Percentiles rank a stretch among this genome's conserved stretches.
These are phyloP conservation scores for Hanseniaspora singularis DNA, from an alignment of 805 yeast genomes.

Conservation along the genomic window DNA sequence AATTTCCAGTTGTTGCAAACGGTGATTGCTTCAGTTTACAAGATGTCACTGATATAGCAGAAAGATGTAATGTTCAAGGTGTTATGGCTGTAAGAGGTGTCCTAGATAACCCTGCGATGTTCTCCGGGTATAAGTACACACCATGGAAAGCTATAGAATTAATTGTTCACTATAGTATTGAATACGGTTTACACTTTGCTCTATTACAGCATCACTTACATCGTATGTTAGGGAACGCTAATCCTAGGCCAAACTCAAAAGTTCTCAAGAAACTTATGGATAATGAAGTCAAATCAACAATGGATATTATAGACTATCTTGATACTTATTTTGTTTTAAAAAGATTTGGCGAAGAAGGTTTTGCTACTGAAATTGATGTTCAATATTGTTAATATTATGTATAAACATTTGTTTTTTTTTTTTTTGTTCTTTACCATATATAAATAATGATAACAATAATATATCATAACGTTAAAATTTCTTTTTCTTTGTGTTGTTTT, in stretches of 20 bases:
- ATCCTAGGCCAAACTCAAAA: conserved; percentile 34
- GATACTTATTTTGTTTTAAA: conserved; percentile 56
- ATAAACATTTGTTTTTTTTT: background rate
- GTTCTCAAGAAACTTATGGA: conserved; percentile 55
- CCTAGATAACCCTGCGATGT: conserved; percentile 74
- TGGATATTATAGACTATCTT: conserved; percentile 71
- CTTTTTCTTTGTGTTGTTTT: too few relatives aligned
- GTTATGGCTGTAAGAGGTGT: conserved; percentile 93
- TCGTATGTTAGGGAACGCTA: conserved; percentile 65
- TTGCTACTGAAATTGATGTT: conserved; percentile 43
- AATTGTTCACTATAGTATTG: conserved; percentile 66
- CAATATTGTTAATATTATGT: conserved; percentile 27
- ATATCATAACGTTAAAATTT: too few relatives aligned
- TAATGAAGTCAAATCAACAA: conserved; percentile 33
- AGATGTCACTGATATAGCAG: conserved; percentile 54
- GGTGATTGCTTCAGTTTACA: conserved; percentile 75
- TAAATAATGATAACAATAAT: too few relatives aligned
- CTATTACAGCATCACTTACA: conserved; percentile 77
- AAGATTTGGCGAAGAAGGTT: conserved; percentile 57
- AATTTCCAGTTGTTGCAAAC: conserved; percentile 86
- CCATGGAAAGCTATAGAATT: conserved; percentile 88
- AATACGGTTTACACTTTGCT: conserved; percentile 64
- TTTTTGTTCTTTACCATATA: too few relatives aligned
- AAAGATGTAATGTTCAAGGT: conserved; percentile 70
- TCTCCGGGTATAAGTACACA: conserved; percentile 57